Percentiles rank a stretch among this genome's conserved stretches.
These are phyloP conservation scores for Monotropa hypopitys DNA, from an alignment of 179 eudicot genomes.

Conservation along the genomic window DNA sequence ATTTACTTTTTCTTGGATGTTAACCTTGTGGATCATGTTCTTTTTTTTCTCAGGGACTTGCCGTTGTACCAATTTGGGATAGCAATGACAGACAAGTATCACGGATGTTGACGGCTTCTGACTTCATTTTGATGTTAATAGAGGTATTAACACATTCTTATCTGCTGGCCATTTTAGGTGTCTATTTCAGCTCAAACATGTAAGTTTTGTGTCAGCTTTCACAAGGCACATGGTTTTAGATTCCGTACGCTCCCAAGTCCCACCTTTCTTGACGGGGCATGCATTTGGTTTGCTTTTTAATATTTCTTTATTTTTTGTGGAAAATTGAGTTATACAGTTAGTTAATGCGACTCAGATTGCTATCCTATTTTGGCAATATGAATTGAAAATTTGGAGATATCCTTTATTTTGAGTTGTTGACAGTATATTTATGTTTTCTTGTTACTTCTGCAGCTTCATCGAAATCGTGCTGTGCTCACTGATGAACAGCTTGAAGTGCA, in stretches of 20 bases:
- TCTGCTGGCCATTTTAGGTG: background rate
- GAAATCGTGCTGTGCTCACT: conserved; percentile 14
- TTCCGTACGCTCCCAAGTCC: background rate
- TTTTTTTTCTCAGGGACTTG: conserved; percentile 22
- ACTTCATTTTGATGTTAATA: conserved; percentile 28
- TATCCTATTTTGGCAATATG: background rate
- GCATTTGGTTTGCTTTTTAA: conserved; percentile 3
- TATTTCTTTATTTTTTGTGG: background rate
- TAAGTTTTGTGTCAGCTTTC: background rate
- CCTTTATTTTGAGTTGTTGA: background rate
- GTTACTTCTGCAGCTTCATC: conserved; percentile 26
- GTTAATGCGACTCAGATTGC: background rate
- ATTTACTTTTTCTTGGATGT: background rate
- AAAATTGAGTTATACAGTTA: background rate
- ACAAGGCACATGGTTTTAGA: background rate
- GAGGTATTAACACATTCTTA: conserved; percentile 20
- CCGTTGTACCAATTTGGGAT: conserved; percentile 33
- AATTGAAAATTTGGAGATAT: background rate
- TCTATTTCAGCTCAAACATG: background rate
- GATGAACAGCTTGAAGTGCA: conserved; percentile 21
- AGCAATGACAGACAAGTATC: conserved; percentile 14
- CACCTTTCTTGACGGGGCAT: background rate
- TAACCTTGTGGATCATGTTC: background rate
- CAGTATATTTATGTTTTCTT: background rate
- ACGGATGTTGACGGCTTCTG: conserved; percentile 42